Evolutionary conservation across 2,329 filamentous ascomycete species (phyloP).

Genomic region (Eurotiales sp.): DNA sequence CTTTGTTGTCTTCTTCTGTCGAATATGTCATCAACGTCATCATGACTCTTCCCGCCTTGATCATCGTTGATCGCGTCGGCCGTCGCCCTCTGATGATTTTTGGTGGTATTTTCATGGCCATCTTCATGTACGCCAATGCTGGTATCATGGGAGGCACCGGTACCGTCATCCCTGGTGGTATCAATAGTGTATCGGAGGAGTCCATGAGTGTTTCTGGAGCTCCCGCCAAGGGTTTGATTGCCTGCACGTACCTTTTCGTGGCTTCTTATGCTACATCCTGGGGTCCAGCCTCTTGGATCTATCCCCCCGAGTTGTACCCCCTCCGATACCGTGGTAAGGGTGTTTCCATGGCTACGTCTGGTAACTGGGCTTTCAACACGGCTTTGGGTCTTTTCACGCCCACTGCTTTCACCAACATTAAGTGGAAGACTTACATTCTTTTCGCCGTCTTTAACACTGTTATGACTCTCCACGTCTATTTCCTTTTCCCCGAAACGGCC

Average conservation of each 20-base stretch:
- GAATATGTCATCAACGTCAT: slow-evolving; percentile 76
- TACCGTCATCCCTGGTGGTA: slow-evolving; percentile 37
- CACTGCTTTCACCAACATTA: slow-evolving; percentile 53
- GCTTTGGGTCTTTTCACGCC: slow-evolving; percentile 54
- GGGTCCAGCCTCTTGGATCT: slow-evolving; percentile 58
- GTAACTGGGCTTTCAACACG: slow-evolving; percentile 63
- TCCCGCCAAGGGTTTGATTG: slow-evolving; percentile 62
- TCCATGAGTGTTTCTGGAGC: slow-evolving; percentile 37
- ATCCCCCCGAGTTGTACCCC: slow-evolving; percentile 61
- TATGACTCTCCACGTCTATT: slow-evolving; percentile 64
- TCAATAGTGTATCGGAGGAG: slow-evolving; percentile 30
- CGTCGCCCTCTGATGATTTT: slow-evolving; percentile 65
- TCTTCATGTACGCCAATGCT: slow-evolving; percentile 42
- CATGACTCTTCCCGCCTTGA: slow-evolving; percentile 71
- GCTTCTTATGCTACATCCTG: slow-evolving; percentile 64
- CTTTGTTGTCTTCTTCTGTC: slow-evolving; percentile 64
- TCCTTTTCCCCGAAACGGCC: slow-evolving; percentile 65
- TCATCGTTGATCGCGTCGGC: slow-evolving; percentile 73
- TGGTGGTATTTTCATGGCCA: slow-evolving; percentile 61
- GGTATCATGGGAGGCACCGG: slow-evolving; percentile 39
- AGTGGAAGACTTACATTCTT: slow-evolving; percentile 65
- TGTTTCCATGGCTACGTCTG: slow-evolving; percentile 57
- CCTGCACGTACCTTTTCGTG: slow-evolving; percentile 70
- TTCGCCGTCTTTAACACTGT: slow-evolving; percentile 69
- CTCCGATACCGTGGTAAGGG: slow-evolving; percentile 61